These are phyloP conservation scores for Sarocladiaceae sp. DNA, from an alignment of 2,329 filamentous ascomycete genomes.

Conservation along the genomic window DNA sequence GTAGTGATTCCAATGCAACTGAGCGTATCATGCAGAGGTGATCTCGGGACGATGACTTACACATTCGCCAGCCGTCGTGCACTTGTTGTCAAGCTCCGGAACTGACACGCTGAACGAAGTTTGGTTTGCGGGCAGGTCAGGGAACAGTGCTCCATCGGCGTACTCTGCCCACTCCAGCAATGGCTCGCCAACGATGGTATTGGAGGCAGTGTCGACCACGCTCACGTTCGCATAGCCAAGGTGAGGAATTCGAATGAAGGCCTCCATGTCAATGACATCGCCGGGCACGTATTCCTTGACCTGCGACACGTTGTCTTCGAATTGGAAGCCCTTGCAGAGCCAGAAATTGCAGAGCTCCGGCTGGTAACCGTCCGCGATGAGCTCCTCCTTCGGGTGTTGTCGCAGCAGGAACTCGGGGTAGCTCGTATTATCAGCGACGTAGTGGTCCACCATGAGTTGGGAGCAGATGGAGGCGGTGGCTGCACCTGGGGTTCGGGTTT, in stretches of 20 bases:
- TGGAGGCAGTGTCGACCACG: slow-evolving; percentile 48
- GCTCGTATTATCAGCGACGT: slow-evolving; percentile 29
- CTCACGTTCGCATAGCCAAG: slow-evolving; percentile 33
- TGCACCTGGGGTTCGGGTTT: slow-evolving; percentile 34
- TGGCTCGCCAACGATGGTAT: slow-evolving; percentile 46
- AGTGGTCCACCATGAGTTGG: slow-evolving; percentile 30
- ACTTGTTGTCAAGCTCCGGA: slow-evolving; percentile 40
- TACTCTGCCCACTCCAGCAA: slow-evolving; percentile 53
- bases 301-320: slow-evolving; percentile 38
- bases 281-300: slow-evolving; percentile 39
- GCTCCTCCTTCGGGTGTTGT: slow-evolving; percentile 14
- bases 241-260: neutral
- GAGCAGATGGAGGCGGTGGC: slow-evolving; percentile 42
- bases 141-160: slow-evolving; percentile 30
- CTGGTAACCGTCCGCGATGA: slow-evolving; percentile 20
- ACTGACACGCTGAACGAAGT: slow-evolving; percentile 51
- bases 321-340: slow-evolving; percentile 43
- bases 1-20: slow-evolving; percentile 12
- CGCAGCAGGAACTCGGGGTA: slow-evolving; percentile 32
- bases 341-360: slow-evolving; percentile 32
- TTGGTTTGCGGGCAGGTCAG: slow-evolving; percentile 15
- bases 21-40: neutral
- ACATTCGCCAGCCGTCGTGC: slow-evolving; percentile 42
- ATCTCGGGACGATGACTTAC: slow-evolving; percentile 11
- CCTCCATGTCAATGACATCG: slow-evolving; percentile 36